These are phyloP conservation scores for Plasmodium adleri DNA, from an alignment of 169 alveolate species.

Conservation along the genomic window DNA sequence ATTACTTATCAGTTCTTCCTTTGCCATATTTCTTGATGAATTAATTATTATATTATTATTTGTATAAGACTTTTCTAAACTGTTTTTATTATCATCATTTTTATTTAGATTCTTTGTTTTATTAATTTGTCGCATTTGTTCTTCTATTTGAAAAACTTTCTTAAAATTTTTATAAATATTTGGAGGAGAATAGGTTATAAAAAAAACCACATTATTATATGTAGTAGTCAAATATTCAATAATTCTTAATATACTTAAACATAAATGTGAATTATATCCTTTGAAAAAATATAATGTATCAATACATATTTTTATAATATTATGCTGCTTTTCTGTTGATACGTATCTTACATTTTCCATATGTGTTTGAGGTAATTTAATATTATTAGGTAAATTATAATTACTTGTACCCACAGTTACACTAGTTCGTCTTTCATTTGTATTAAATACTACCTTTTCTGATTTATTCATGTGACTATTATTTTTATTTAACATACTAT, in stretches of 20 bases:
- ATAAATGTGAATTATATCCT: conserved; percentile 66
- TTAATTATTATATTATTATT: background rate
- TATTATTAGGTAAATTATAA: background rate
- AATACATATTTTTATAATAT: conserved; percentile 65
- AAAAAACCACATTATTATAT: conserved; percentile 69
- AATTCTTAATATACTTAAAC: conserved; percentile 65
- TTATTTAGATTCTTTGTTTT: background rate
- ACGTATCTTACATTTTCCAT: conserved; percentile 43
- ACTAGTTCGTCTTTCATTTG: conserved; percentile 20
- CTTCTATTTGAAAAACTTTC: conserved; percentile 47
- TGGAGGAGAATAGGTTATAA: conserved; percentile 71
- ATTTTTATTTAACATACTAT: background rate
- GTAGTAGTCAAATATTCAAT: conserved; percentile 65
- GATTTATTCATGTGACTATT: conserved; percentile 5
- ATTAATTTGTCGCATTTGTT: conserved; percentile 1
- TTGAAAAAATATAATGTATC: conserved; percentile 70
- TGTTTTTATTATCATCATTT: background rate
- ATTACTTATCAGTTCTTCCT: background rate
- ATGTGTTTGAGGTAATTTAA: background rate
- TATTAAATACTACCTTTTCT: conserved; percentile 4
- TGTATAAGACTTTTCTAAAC: background rate
- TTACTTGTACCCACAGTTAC: background rate
- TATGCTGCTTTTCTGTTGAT: conserved; percentile 69
- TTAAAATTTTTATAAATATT: conserved; percentile 57
- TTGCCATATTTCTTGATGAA: too few relatives aligned